These are phyloP conservation scores for Russula abietina DNA, from an alignment of 768 basidiomycete species.

Conservation along the genomic window DNA sequence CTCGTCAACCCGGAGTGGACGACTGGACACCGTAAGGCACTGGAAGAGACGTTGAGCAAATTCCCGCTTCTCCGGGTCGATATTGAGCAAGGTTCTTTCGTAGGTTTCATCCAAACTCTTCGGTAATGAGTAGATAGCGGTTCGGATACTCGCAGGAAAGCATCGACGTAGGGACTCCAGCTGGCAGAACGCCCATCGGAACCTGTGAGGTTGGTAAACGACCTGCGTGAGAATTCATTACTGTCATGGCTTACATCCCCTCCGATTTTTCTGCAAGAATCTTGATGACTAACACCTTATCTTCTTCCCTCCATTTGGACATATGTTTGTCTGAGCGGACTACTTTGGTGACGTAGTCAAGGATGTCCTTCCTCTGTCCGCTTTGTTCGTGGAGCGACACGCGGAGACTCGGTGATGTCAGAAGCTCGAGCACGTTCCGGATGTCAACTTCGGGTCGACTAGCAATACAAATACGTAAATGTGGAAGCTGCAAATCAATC, in stretches of 20 bases:
- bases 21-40: not conserved
- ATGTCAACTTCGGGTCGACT: constrained; percentile 11
- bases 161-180: constrained; percentile 2
- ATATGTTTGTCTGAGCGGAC: not conserved
- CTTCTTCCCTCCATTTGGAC: constrained; percentile 2
- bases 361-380: constrained; percentile 4
- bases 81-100: not conserved
- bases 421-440: not conserved
- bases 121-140: not conserved
- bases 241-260: not conserved
- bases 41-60: not conserved
- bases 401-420: not conserved
- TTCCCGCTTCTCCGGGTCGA: constrained; percentile 10
- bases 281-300: constrained; percentile 1
- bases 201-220: not conserved
- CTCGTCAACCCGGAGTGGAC: constrained; percentile 9
- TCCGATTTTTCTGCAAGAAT: constrained; percentile 1
- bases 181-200: constrained; percentile 8
- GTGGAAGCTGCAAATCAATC: not conserved
- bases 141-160: not conserved
- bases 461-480: constrained; percentile 3
- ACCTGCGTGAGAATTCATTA: not conserved
- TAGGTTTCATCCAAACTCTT: constrained; percentile 8
- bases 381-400: constrained; percentile 9
- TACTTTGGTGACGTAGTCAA: not conserved